Base-by-base conservation (phyloP, 495 filamentous ascomycete species). In the Cetradonia linearis region DNA sequence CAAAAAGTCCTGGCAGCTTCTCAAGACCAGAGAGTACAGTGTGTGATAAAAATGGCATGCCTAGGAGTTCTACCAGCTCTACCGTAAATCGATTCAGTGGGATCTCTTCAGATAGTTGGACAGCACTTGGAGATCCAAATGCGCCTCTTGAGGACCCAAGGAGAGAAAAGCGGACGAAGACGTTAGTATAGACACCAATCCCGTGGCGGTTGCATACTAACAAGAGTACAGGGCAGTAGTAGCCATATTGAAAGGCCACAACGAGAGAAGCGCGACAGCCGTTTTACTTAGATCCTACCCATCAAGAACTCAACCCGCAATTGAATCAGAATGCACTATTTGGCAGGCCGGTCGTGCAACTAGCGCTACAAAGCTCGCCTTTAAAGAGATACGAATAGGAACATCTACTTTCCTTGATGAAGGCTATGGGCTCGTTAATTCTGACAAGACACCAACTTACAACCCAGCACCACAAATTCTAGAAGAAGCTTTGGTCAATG, bases 271-370 rank as follows among this genome's bases (percentile, higher is more conserved):
- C 18, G 82, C 80, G 16, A 72, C 79, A 10, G 78, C 90, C 0
- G 83, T 85, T 3, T 70, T 98, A 55, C 74, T 98, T 53, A 85
- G 93, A 34, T 96, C 93, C 11, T 98, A 97, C 67, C 91, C 95
- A 64, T 96, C 94, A 28, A 82, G 89, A 62, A 89, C 86, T 70
- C 92, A 97, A 70, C 86, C 90, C 0, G 81, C 89, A 5, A 86
- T 91, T 0, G 89, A 94, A 69, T 88, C 88, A 60, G 84, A 94
- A 66, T 95, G 90, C 70, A 94, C 81, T 16, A 89, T 98, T 56
- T 98, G 93, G 93, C 81, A 98, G 71, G 93, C 93, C 5, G 93
- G 93, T 9, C 83, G 94, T 42, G 93, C 93, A n/a, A 98, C 93
- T 3, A 88, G 81, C 55, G 91, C 93, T 4, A 95, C 89, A 4